These are phyloP conservation scores for Cichorium intybus DNA, from an alignment of 140 eudicot species.

Conservation along the genomic window DNA sequence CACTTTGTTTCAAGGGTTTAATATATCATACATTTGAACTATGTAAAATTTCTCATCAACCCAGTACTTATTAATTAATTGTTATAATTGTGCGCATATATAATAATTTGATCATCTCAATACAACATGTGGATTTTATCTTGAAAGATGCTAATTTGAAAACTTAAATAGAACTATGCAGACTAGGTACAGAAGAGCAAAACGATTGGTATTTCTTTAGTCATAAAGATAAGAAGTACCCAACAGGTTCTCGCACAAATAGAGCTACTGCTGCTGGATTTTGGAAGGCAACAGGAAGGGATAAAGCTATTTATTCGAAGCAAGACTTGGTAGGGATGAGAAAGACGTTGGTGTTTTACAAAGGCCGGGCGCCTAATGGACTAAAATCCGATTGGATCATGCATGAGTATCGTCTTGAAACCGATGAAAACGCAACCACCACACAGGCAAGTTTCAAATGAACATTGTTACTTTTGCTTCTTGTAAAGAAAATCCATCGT, in stretches of 20 bases:
- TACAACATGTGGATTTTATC: not conserved
- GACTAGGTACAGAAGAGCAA: constrained; percentile 73
- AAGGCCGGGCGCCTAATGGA: constrained; percentile 92
- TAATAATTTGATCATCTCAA: not conserved
- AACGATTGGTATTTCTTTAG: constrained; percentile 78
- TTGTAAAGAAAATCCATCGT: not conserved
- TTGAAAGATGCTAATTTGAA: constrained; percentile 7
- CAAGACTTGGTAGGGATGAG: constrained; percentile 82
- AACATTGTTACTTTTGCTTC: not conserved
- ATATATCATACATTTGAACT: not conserved
- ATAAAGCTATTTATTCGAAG: constrained; percentile 75
- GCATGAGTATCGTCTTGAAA: constrained; percentile 90
- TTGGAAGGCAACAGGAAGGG: constrained; percentile 93
- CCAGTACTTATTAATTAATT: not conserved
- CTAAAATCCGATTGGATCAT: constrained; percentile 85
- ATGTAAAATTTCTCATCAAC: not conserved
- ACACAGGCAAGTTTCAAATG: constrained; percentile 55
- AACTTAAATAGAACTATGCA: constrained; percentile 57
- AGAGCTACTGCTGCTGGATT: constrained; percentile 90
- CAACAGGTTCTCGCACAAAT: constrained; percentile 86
- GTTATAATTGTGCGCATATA: not conserved
- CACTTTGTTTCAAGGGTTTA: not conserved
- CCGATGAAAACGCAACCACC: constrained; percentile 62
- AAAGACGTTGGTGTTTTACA: constrained; percentile 75
- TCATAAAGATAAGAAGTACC: constrained; percentile 84